These are phyloP conservation scores for Prunus padus DNA, from an alignment of 306 rosid genomes.

Conservation along the genomic window DNA sequence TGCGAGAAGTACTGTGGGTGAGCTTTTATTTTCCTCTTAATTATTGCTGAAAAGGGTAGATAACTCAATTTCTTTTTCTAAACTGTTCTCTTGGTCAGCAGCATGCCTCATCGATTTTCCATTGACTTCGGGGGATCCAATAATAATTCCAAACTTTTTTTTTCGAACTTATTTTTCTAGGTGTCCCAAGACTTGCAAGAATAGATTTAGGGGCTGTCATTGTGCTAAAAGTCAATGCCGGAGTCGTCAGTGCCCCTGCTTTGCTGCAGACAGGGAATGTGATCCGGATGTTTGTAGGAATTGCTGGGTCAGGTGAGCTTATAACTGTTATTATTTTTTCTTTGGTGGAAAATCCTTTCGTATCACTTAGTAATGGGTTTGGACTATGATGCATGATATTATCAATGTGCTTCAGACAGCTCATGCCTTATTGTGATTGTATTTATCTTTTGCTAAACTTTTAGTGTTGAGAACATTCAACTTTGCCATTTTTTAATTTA, in stretches of 20 bases:
- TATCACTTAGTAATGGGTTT: neutral
- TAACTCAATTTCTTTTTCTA: neutral
- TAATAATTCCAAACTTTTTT: constrained; percentile 9
- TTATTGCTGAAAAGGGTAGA: neutral
- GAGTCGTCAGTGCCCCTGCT: constrained; percentile 96
- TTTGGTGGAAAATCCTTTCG: neutral
- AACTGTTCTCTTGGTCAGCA: constrained; percentile 15
- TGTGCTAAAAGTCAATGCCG: constrained; percentile 99
- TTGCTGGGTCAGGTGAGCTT: constrained; percentile 93
- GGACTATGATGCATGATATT: neutral
- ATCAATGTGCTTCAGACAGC: neutral
- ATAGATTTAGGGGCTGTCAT: constrained; percentile 94
- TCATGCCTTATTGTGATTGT: neutral
- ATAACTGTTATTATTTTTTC: constrained; percentile 12
- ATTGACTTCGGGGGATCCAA: neutral
- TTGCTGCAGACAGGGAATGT: constrained; percentile 99
- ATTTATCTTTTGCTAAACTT: neutral
- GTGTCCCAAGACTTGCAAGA: constrained; percentile 92
- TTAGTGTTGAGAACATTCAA: neutral
- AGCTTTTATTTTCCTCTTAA: constrained; percentile 32
- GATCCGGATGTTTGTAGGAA: constrained; percentile 98
- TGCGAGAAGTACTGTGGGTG: constrained; percentile 99
- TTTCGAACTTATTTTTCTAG: constrained; percentile 29
- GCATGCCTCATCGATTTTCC: neutral
- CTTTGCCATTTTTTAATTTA: neutral